A percentile compares a stretch with the other conserved stretches of the same genome.
Evolutionary conservation across 805 yeast species (phyloP).

Genomic region (Ogataea paradorogensis): DNA sequence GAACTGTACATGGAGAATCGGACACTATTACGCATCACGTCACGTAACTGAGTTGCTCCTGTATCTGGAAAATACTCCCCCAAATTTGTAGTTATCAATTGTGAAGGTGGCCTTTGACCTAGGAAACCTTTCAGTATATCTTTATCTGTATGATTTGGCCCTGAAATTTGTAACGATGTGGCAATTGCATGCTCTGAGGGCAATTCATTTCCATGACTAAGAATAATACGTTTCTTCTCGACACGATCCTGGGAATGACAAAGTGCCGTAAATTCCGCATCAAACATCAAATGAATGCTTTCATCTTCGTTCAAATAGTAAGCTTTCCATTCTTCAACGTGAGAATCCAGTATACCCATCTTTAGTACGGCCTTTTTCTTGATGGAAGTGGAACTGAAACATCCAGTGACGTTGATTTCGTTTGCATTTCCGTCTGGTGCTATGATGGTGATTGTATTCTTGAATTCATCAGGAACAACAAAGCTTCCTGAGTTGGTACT

Average conservation of each 20-base stretch:
- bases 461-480: conserved; percentile 4
- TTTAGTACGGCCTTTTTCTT: conserved; percentile 65
- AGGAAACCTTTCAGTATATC: conserved; percentile 47
- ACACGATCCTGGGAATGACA: conserved; percentile 72
- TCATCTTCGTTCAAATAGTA: conserved; percentile 47
- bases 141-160: not conserved
- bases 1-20: conserved; percentile 58
- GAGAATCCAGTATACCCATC: conserved; percentile 44
- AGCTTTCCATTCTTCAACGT: conserved; percentile 52
- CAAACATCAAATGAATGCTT: conserved; percentile 52
- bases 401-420: conserved; percentile 68
- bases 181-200: conserved; percentile 46
- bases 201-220: conserved; percentile 59
- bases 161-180: conserved; percentile 9
- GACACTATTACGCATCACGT: conserved; percentile 81
- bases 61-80: conserved; percentile 92
- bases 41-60: conserved; percentile 63
- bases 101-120: conserved; percentile 93
- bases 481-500: conserved; percentile 1
- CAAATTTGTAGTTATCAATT: conserved; percentile 82
- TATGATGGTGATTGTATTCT: conserved; percentile 55
- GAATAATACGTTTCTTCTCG: conserved; percentile 67
- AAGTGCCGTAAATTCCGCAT: conserved; percentile 76
- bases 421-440: conserved; percentile 70
- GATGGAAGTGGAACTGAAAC: conserved; percentile 77